Evolutionary conservation across 2,329 filamentous ascomycete species (phyloP).

Genomic region (Canariomyces notabilis): DNA sequence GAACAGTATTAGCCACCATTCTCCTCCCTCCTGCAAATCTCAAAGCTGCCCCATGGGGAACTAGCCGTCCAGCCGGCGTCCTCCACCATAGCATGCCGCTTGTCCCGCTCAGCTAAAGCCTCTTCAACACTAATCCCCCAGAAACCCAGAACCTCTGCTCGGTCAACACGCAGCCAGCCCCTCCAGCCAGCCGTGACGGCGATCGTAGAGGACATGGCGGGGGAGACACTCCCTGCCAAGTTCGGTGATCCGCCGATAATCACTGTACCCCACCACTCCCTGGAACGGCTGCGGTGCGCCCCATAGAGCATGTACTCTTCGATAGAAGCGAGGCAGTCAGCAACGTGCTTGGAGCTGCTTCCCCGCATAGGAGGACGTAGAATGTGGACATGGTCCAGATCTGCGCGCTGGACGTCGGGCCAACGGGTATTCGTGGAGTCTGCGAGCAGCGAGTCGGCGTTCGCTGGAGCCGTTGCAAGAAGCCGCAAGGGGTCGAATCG

Average conservation of each 20-base stretch:
- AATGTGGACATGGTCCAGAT: conserved; percentile 49
- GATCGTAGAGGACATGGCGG: conserved; percentile 18
- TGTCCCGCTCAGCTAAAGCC: conserved; percentile 38
- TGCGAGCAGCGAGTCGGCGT: background rate
- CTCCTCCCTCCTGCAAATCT: conserved; percentile 29
- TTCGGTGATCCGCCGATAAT: conserved; percentile 42
- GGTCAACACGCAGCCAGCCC: conserved; percentile 51
- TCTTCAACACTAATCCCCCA: conserved; percentile 38
- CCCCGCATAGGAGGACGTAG: conserved; percentile 26
- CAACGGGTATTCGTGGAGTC: background rate
- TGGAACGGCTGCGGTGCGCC: conserved; percentile 36
- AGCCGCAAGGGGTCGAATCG: conserved; percentile 51
- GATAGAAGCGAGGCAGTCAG: conserved; percentile 36
- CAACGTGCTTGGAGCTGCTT: conserved; percentile 4
- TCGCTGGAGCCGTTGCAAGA: conserved; percentile 23
- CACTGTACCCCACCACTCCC: conserved; percentile 56
- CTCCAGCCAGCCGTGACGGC: conserved; percentile 37
- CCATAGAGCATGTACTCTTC: conserved; percentile 49
- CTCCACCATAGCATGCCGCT: conserved; percentile 38
- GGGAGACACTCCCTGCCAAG: conserved; percentile 21
- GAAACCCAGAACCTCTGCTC: conserved; percentile 33
- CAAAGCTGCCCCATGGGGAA: conserved; percentile 47
- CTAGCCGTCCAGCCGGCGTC: conserved; percentile 42
- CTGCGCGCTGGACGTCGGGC: conserved; percentile 22
- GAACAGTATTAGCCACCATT: background rate